Conservation (phyloP, 495 filamentous ascomycete genomes). For the Opeltia flavorubescens region DNA sequence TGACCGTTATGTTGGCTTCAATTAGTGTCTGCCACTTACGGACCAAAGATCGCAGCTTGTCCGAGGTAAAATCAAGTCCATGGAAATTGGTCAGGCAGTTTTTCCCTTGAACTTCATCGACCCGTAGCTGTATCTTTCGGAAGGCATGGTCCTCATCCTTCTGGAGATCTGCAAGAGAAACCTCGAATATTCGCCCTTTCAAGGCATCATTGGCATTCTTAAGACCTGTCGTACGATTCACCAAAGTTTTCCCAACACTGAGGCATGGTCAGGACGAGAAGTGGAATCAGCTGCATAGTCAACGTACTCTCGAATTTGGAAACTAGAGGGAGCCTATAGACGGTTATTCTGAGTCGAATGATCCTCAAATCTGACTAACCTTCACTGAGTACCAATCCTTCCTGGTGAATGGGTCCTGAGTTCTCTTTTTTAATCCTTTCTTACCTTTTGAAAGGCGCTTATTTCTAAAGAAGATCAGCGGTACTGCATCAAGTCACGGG, state of each 20-base stretch:
- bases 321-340: conserved; percentile 77
- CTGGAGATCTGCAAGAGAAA: conserved; percentile 95
- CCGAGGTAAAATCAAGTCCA: conserved; percentile 98
- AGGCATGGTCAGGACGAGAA: conserved; percentile 8
- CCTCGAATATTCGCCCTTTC: conserved; percentile 97
- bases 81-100: conserved; percentile 99
- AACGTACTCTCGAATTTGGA: conserved; percentile 89
- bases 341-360: conserved; percentile 14
- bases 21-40: conserved; percentile 99
- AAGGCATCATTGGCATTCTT: conserved; percentile 99
- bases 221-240: conserved; percentile 97
- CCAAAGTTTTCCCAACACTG: conserved; percentile 96
- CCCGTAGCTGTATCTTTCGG: conserved; percentile 97
- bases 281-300: conserved; percentile 5
- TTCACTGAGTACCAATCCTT: conserved; percentile 99
- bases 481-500: background rate
- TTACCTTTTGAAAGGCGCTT: conserved; percentile 99
- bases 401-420: conserved; percentile 88
- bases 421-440: conserved; percentile 99
- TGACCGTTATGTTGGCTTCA: conserved; percentile 98
- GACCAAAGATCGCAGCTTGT: conserved; percentile 96
- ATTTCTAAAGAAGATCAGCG: conserved; percentile 49
- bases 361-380: conserved; percentile 34
- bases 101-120: conserved; percentile 98
- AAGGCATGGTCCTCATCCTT: conserved; percentile 99